A percentile compares a stretch with the other conserved stretches of the same genome.
Evolutionary conservation across 805 yeast species (phyloP).

Genomic region (Lipomyces lipofer): DNA sequence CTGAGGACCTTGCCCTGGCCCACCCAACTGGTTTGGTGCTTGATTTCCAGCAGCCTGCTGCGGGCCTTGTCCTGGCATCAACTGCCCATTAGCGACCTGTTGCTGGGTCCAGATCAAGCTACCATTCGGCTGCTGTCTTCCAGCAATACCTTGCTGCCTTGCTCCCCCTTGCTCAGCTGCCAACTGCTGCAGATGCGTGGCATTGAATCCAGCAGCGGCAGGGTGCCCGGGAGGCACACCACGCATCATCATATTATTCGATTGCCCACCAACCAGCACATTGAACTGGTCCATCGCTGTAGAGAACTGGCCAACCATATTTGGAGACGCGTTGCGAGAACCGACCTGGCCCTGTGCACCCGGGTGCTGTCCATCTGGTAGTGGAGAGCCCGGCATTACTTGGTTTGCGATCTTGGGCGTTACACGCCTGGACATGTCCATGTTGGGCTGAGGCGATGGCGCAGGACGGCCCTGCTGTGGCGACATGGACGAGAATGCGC

Average conservation of each 20-base stretch:
- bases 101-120: conserved; percentile 23
- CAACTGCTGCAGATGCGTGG: conserved; percentile 19
- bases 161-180: conserved; percentile 7
- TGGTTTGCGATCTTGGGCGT: conserved; percentile 38
- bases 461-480: conserved; percentile 23
- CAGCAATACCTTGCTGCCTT: conserved; percentile 13
- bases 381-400: conserved; percentile 32
- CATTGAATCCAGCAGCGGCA: conserved; percentile 11
- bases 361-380: conserved; percentile 25
- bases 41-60: not conserved
- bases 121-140: conserved; percentile 10
- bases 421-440: conserved; percentile 33
- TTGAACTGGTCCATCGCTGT: conserved; percentile 38
- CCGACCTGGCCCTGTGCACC: conserved; percentile 7
- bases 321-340: conserved; percentile 37
- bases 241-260: conserved; percentile 27
- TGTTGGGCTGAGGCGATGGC: conserved; percentile 27
- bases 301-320: conserved; percentile 31
- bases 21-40: not conserved
- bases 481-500: conserved; percentile 16
- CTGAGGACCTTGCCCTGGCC: not conserved
- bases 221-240: conserved; percentile 19
- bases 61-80: conserved; percentile 9
- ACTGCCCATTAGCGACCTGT: conserved; percentile 3
- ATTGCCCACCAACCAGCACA: conserved; percentile 35